Percentiles rank a stretch among this genome's conserved stretches.
Evolutionary conservation across 2,329 filamentous ascomycete species (phyloP).

Genomic region (Cladosporium sp.): DNA sequence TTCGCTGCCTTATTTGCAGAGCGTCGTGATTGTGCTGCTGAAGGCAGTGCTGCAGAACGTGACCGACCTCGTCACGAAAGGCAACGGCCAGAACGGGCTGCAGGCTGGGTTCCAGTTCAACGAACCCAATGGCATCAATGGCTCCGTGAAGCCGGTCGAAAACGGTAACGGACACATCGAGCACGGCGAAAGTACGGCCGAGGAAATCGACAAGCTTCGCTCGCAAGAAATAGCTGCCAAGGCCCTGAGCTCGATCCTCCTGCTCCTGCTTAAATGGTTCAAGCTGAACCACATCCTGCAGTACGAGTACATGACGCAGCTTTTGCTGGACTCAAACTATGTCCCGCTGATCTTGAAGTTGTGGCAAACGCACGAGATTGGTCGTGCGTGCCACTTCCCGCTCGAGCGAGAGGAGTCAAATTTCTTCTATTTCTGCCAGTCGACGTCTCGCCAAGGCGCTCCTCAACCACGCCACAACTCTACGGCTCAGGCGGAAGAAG

Average conservation of each 20-base stretch:
- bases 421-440: slow-evolving; percentile 86
- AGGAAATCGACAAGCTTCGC: slow-evolving; percentile 76
- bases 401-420: slow-evolving; percentile 76
- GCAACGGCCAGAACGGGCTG: slow-evolving; percentile 42
- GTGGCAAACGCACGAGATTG: slow-evolving; percentile 89
- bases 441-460: slow-evolving; percentile 56
- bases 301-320: slow-evolving; percentile 90
- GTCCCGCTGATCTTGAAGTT: slow-evolving; percentile 87
- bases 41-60: slow-evolving; percentile 85
- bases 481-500: slow-evolving; percentile 28
- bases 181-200: slow-evolving; percentile 36
- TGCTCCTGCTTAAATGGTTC: slow-evolving; percentile 93
- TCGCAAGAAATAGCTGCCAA: slow-evolving; percentile 84
- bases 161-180: slow-evolving; percentile 30
- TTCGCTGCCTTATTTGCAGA: slow-evolving; percentile 80
- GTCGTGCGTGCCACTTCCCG: slow-evolving; percentile 79
- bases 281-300: slow-evolving; percentile 91
- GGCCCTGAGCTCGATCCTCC: slow-evolving; percentile 79
- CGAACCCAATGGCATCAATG: slow-evolving; percentile 24
- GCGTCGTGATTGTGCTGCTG: slow-evolving; percentile 83
- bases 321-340: slow-evolving; percentile 92
- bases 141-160: slow-evolving; percentile 31
- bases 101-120: slow-evolving; percentile 42
- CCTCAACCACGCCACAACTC: slow-evolving; percentile 12
- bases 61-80: slow-evolving; percentile 68